Evolutionary conservation across 257 asterid genomes (phyloP).

Genomic region (Forsythia viridissima): DNA sequence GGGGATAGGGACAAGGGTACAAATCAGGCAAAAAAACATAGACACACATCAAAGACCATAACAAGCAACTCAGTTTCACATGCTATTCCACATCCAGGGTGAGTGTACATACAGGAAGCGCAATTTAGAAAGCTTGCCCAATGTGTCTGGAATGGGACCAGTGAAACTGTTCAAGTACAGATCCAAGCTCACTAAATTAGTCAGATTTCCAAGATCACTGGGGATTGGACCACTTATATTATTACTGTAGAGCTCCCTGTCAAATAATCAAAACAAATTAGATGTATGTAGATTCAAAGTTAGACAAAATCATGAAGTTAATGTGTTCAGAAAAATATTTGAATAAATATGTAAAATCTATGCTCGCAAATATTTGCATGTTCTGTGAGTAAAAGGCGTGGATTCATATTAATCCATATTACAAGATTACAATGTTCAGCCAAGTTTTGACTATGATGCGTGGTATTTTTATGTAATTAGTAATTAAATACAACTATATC

Average conservation of each 20-base stretch:
- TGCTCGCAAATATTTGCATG: background rate
- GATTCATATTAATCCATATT: background rate
- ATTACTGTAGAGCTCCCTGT: conserved; percentile 94
- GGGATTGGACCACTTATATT: conserved; percentile 89
- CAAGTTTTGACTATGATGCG: background rate
- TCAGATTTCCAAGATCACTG: conserved; percentile 86
- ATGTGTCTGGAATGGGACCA: conserved; percentile 85
- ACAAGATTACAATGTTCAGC: background rate
- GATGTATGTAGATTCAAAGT: conserved; percentile 14
- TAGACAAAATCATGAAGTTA: background rate
- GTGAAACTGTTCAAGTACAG: conserved; percentile 85
- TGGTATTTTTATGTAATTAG: background rate
- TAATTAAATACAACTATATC: background rate
- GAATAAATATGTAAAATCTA: background rate
- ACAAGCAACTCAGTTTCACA: background rate
- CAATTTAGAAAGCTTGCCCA: conserved; percentile 84
- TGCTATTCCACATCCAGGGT: conserved; percentile 26
- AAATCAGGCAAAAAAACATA: background rate
- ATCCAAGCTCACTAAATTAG: conserved; percentile 99
- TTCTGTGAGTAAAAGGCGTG: background rate
- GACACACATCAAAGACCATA: background rate
- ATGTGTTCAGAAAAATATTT: background rate
- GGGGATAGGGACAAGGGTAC: background rate
- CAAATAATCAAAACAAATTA: conserved; percentile 20
- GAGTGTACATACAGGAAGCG: conserved; percentile 82